phyloP scores from a whole-genome alignment of 1,284 basidiomycete genomes.

The Neonothopanus nambi region DNA sequence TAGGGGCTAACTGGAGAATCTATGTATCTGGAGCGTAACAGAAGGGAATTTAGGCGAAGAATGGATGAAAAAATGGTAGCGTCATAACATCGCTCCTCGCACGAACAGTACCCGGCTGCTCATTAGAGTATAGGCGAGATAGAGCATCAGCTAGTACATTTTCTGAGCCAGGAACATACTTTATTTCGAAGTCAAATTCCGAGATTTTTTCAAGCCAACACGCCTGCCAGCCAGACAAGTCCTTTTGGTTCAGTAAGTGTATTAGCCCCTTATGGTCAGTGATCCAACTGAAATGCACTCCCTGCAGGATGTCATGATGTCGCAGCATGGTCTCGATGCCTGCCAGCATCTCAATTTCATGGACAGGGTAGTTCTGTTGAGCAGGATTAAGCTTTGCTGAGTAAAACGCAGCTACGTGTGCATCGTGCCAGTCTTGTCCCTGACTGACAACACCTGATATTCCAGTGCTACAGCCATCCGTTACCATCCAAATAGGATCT shows the following conservation, averaged over 20 bases:
- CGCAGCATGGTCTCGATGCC: constrained; percentile 20
- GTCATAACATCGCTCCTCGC: too few relatives aligned
- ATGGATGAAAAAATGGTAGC: too few relatives aligned
- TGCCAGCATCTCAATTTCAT: constrained; percentile 30
- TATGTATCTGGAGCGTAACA: too few relatives aligned
- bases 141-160: constrained; percentile 35
- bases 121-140: constrained; percentile 29
- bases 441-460: constrained; percentile 1
- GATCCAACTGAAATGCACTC: neutral
- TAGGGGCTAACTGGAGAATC: too few relatives aligned
- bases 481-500: constrained; percentile 21
- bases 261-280: constrained; percentile 8
- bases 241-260: constrained; percentile 20
- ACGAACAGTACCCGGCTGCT: constrained; percentile 24
- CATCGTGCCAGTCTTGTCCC: constrained; percentile 12
- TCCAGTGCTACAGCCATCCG: constrained; percentile 19
- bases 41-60: too few relatives aligned
- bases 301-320: constrained; percentile 10
- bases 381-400: constrained; percentile 31
- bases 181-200: constrained; percentile 31
- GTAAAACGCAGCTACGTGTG: constrained; percentile 25
- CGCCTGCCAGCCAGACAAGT: constrained; percentile 32
- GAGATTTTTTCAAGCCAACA: constrained; percentile 37
- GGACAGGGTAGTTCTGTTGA: constrained; percentile 34
- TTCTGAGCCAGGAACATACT: constrained; percentile 29